These are phyloP conservation scores for Vitis hybrid DNA, from an alignment of 177 flowering plant genomes.

Conservation along the genomic window DNA sequence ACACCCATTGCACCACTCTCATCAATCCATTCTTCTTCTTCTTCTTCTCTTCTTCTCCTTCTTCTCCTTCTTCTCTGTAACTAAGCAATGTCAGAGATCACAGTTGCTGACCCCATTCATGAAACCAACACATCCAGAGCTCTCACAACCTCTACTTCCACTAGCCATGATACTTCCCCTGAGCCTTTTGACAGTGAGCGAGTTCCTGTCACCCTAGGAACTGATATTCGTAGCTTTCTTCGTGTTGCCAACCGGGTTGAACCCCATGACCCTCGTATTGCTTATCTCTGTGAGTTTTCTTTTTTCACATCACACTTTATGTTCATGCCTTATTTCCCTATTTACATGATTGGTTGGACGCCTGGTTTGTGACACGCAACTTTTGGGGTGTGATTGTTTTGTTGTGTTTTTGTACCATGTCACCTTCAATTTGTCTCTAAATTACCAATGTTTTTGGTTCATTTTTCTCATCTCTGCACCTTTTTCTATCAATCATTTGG, in stretches of 20 bases:
- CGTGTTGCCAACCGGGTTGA: constrained; percentile 84
- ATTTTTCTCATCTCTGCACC: too few species aligned
- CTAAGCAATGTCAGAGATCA: constrained; percentile 44
- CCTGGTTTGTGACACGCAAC: background rate
- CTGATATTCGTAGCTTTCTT: constrained; percentile 64
- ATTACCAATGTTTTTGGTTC: too few species aligned
- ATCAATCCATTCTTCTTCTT: constrained; percentile 9
- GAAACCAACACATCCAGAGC: background rate
- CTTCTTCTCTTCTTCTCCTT: background rate
- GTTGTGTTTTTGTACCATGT: too few species aligned
- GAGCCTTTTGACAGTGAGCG: constrained; percentile 84
- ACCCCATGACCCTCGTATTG: constrained; percentile 65
- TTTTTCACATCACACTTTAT: background rate
- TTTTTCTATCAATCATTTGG: too few species aligned
- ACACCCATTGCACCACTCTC: background rate
- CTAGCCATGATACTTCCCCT: constrained; percentile 26
- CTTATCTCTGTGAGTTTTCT: constrained; percentile 68
- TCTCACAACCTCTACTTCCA: constrained; percentile 28
- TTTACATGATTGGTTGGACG: background rate
- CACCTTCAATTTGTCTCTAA: too few species aligned
- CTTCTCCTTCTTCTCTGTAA: background rate
- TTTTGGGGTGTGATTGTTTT: too few species aligned
- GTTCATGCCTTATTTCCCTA: background rate
- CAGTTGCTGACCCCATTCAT: constrained; percentile 36
- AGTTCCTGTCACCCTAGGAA: constrained; percentile 62